These are phyloP conservation scores for Penicillium malachiteum DNA, from an alignment of 495 filamentous ascomycete genomes.

Conservation along the genomic window DNA sequence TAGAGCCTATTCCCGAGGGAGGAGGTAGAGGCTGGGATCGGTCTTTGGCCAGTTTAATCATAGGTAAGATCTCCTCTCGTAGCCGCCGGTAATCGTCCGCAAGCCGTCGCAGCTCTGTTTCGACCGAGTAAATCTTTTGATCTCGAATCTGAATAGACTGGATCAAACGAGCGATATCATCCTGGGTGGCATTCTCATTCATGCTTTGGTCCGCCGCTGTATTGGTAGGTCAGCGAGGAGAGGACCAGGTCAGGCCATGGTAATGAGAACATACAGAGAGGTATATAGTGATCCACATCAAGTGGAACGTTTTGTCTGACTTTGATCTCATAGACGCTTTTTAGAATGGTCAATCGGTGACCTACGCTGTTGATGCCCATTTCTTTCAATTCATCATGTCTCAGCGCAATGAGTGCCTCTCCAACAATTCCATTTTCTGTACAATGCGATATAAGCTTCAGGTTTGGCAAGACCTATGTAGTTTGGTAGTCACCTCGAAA, in stretches of 20 bases:
- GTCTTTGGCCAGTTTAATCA: constrained; percentile 87
- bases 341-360: constrained; percentile 90
- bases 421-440: constrained; percentile 92
- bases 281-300: constrained; percentile 91
- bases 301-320: constrained; percentile 86
- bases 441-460: constrained; percentile 1
- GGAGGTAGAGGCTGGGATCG: constrained; percentile 80
- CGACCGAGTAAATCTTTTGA: constrained; percentile 75
- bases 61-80: constrained; percentile 86
- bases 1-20: constrained; percentile 34
- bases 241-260: neutral
- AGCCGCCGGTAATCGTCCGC: constrained; percentile 81
- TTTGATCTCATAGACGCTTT: constrained; percentile 93
- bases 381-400: constrained; percentile 90
- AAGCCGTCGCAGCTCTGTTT: constrained; percentile 75
- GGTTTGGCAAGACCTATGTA: neutral
- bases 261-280: constrained; percentile 66
- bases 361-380: constrained; percentile 92
- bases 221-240: constrained; percentile 12
- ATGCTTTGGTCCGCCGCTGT: constrained; percentile 85
- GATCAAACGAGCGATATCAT: constrained; percentile 86
- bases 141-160: constrained; percentile 83
- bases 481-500: constrained; percentile 66
- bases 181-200: constrained; percentile 82
- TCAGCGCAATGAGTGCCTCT: constrained; percentile 82